phyloP scores from a whole-genome alignment of 2,329 filamentous ascomycete genomes.

The Ceratocystis colombiana region DNA sequence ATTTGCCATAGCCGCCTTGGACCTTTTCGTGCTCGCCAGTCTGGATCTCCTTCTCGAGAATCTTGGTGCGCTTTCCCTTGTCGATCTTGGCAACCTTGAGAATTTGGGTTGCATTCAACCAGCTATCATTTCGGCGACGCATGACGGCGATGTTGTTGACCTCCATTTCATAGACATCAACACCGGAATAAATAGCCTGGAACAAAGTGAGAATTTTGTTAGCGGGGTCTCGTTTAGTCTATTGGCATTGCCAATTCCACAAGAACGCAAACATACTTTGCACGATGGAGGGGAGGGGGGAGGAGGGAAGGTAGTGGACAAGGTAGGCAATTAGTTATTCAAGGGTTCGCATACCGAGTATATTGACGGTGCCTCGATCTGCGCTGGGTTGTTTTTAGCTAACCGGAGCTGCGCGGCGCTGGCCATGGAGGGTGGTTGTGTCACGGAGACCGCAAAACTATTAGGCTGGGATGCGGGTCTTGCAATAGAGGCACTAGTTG shows the following conservation, averaged over 20 bases:
- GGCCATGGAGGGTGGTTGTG: not conserved
- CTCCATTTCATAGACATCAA: conserved; percentile 98
- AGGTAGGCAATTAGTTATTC: no score
- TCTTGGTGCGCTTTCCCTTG: conserved; percentile 95
- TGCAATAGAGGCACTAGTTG: not conserved
- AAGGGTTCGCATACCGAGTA: conserved; percentile 44
- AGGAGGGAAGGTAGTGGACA: not conserved
- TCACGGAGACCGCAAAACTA: not conserved
- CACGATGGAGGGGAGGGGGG: conserved; percentile 21
- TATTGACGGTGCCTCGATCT: conserved; percentile 44
- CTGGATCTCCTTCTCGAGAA: conserved; percentile 93
- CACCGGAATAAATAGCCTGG: conserved; percentile 82
- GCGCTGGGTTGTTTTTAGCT: conserved; percentile 29
- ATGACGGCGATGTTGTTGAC: conserved; percentile 89
- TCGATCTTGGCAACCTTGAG: conserved; percentile 95
- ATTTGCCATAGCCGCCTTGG: conserved; percentile 96
- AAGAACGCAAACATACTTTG: conserved; percentile 4
- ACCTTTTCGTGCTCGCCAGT: conserved; percentile 97
- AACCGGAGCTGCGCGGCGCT: conserved; percentile 27
- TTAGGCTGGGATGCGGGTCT: not conserved
- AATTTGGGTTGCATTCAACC: conserved; percentile 97
- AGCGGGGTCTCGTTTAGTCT: not conserved
- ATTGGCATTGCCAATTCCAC: no score
- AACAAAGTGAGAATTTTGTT: not conserved
- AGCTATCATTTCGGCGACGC: conserved; percentile 88